Evolutionary conservation across 257 asterid species (phyloP).

Genomic region (Rehmannia glutinosa): DNA sequence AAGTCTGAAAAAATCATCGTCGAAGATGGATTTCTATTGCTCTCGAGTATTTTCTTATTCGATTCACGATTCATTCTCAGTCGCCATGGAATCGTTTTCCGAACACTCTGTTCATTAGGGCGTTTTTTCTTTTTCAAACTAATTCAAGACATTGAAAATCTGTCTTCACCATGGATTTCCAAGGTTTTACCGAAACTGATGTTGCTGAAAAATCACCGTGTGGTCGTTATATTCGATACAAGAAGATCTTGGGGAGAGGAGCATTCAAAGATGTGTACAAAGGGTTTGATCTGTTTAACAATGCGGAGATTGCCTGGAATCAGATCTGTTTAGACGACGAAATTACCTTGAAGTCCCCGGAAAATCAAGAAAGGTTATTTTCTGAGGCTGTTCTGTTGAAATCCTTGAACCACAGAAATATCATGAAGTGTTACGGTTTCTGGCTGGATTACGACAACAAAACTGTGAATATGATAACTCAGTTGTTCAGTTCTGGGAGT

Average conservation of each 20-base stretch:
- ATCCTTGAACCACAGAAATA: constrained; percentile 29
- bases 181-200: constrained; percentile 3
- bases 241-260: constrained; percentile 37
- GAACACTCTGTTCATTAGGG: not conserved
- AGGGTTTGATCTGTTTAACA: constrained; percentile 26
- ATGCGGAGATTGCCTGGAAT: constrained; percentile 38
- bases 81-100: constrained; percentile 25
- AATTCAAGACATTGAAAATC: not conserved
- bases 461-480: constrained; percentile 30
- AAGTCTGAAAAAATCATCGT: not conserved
- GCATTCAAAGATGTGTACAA: constrained; percentile 31
- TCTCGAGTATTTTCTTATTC: constrained; percentile 7
- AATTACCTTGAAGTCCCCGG: not conserved
- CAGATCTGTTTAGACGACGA: constrained; percentile 18
- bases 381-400: constrained; percentile 32
- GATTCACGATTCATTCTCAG: constrained; percentile 15
- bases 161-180: not conserved
- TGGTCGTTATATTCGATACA: constrained; percentile 23
- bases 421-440: constrained; percentile 32
- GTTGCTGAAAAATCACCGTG: constrained; percentile 30
- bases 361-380: not conserved
- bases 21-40: constrained; percentile 11
- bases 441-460: constrained; percentile 35
- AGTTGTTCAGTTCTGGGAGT: constrained; percentile 39
- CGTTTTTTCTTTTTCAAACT: not conserved